Evolutionary conservation across 192 early-diverging fungal species (phyloP), one percentile per base, ranked within the genome.

Genomic region (Paraglomus brasilianum): DNA sequence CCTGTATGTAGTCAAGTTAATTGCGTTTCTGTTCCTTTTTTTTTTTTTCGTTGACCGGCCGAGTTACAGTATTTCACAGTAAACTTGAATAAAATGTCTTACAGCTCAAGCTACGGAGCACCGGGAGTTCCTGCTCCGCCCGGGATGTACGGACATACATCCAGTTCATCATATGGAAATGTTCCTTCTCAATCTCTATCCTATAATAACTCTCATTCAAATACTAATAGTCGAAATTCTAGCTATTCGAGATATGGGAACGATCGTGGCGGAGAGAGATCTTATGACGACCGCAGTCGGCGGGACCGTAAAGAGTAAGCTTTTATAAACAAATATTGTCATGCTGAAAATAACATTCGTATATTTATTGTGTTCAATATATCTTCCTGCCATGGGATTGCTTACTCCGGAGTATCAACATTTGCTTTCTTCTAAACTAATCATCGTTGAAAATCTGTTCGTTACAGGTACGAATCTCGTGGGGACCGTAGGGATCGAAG

Each of bases 231-330:
- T 38, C 14, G 8, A 46, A 64, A 39, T 17, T 56, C 53, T 24
- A 56, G 53, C 4, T 56, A 56, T 21, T 17, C 15, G 11, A 56
- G 66, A 24, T 40, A 55, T 68, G 62, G 75, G 21, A 56, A 49
- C 24, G 74, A 80, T 39, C 72, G 83, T 69, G 85, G 87, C 62
- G 80, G 77, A 72, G 85, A 86, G 59, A 79, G 83, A 51, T 81
- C 85, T 13, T 88, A 88, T 46, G 85, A 85, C 44, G 85, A 87
- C 43, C 74, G 79, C 77, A 86, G 86, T 74, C 78, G 86, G 30
- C 79, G 86, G 38, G 86, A 83, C 44, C 84, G 83, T 78, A 87
- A 85, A 75, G 82, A 83, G 75, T 80, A 77, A 53, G 78, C 73
- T 13, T 10, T 50, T 15, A 3, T 15, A 17, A 50, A 1, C 1